Base-by-base conservation (phyloP, 805 yeast species). In the Yarrowia hollandica region DNA sequence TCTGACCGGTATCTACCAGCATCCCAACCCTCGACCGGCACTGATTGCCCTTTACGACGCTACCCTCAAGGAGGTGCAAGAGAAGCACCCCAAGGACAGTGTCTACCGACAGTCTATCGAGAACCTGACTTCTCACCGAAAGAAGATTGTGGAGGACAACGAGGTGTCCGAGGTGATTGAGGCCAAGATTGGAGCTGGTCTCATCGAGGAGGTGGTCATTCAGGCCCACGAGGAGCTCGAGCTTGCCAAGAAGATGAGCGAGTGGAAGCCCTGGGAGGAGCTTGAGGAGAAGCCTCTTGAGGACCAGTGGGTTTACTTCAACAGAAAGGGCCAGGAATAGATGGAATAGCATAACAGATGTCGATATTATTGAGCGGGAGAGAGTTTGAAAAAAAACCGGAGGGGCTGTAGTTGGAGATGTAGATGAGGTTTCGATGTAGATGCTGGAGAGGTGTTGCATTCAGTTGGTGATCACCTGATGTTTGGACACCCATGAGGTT, bases 251-350 rank as follows among this genome's bases (percentile, higher is more conserved):
- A 79, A 84, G 70, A 75, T 89, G 77, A 84, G 85, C 52, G 81
- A 79, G 63, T 80, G 85, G 80, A 83, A 85, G 71, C 77, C 74
- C 5, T 89, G 96, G 96, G 90, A 86, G 66, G 88, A 83, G 63
- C 79, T 88, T 61, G 88, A 82, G 71, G 95, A 86, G 71, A 79
- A 84, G 71, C 91, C 95, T 12, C 76, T 84, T 64, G 84, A 81
- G 19, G 96, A 85, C 73, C 94, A 87, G 72, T 88, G 96, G 96
- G 83, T 81, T 41, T 85, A 85, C 73, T 86, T 84, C 69, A 90
- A 89, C 25, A 84, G 82, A 75, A 82, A 80, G 56, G 48, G 62
- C 19, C 19, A 16, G 38, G 38, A 57, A 21, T 30, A 57, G 30
- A 22, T n/a, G 34, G 15, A 2, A 33, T 48, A 48, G 54, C 54